Conservation (phyloP, 2,329 filamentous ascomycete genomes). For the Venturia pyrina region DNA sequence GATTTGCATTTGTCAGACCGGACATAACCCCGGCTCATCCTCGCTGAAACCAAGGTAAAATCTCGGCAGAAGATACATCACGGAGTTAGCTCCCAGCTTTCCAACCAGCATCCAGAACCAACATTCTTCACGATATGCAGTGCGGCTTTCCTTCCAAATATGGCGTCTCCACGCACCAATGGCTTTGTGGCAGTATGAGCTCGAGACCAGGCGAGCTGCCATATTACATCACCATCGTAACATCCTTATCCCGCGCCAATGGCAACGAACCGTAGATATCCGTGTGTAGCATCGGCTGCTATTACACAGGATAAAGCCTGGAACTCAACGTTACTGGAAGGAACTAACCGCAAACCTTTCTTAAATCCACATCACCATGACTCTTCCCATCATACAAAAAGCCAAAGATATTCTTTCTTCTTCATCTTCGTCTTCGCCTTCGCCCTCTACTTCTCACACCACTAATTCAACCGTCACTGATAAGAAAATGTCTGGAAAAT, state of each 20-base stretch:
- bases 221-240: neutral
- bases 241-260: neutral
- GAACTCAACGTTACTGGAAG: neutral
- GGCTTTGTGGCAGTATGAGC: neutral
- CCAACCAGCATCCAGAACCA: neutral
- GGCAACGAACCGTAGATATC: neutral
- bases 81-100: neutral
- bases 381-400: neutral
- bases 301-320: neutral
- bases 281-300: neutral
- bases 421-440: neutral
- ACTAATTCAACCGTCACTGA: neutral
- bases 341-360: neutral
- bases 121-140: neutral
- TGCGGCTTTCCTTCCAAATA: neutral
- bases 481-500: neutral
- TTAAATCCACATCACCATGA: neutral
- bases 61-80: neutral
- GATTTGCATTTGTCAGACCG: neutral
- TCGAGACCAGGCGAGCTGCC: neutral
- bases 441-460: neutral
- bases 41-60: neutral
- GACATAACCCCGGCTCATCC: neutral
- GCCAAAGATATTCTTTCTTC: neutral
- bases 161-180: neutral